A percentile compares a stretch with the other conserved stretches of the same genome.
Conservation (phyloP, 768 basidiomycete species). For the Mycena indigotica region DNA sequence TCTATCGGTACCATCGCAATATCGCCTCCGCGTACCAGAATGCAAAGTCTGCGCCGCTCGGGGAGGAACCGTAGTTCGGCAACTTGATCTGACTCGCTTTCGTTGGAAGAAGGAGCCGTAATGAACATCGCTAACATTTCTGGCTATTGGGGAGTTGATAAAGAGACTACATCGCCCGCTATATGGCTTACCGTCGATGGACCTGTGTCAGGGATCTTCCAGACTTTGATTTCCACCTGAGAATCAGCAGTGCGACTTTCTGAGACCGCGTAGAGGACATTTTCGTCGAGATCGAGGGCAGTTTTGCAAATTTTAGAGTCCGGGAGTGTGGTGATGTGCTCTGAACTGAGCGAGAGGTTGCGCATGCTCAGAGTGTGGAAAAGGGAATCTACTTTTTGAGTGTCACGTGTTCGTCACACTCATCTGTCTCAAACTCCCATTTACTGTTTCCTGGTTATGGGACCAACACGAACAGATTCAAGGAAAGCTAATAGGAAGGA, state of each 20-base stretch:
- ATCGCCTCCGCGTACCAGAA: slow-evolving; percentile 79
- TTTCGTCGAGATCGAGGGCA: slow-evolving; percentile 66
- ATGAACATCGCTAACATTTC: slow-evolving; percentile 41
- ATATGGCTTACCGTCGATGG: slow-evolving; percentile 16
- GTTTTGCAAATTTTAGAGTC: slow-evolving; percentile 46
- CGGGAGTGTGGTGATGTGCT: slow-evolving; percentile 26
- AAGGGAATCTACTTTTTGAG: slow-evolving; percentile 16
- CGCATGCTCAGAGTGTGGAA: slow-evolving; percentile 44
- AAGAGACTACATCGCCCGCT: not conserved
- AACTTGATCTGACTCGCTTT: slow-evolving; percentile 43
- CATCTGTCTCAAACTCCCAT: slow-evolving; percentile 1
- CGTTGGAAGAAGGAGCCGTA: slow-evolving; percentile 33
- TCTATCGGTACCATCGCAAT: slow-evolving; percentile 69
- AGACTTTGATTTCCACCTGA: slow-evolving; percentile 60
- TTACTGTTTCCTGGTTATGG: slow-evolving; percentile 20
- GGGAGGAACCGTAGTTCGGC: slow-evolving; percentile 69
- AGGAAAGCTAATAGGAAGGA: not conserved
- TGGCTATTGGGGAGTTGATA: slow-evolving; percentile 11
- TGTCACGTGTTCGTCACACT: slow-evolving; percentile 8
- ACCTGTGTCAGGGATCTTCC: slow-evolving; percentile 42
- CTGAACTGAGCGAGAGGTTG: slow-evolving; percentile 52
- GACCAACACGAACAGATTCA: slow-evolving; percentile 13
- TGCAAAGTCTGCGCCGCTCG: slow-evolving; percentile 66
- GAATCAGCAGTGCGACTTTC: slow-evolving; percentile 49
- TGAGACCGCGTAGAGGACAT: slow-evolving; percentile 58